phyloP scores from a whole-genome alignment of 2,329 filamentous ascomycete species.

The Scytalidium sp. region DNA sequence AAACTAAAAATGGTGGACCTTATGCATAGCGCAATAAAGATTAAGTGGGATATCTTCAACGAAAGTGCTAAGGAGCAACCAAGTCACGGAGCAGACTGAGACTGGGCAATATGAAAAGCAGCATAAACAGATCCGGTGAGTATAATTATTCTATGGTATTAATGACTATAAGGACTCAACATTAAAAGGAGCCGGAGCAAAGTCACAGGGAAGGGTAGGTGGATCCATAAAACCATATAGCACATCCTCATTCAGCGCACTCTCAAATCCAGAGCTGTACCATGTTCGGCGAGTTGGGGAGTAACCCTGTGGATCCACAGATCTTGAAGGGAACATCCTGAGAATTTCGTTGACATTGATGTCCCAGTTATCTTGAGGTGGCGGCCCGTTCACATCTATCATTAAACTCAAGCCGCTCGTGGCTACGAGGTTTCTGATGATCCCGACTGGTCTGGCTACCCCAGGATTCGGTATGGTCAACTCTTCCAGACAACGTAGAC shows the following conservation, averaged over 20 bases:
- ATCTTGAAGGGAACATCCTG: background rate
- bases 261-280: background rate
- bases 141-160: too few species aligned
- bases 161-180: background rate
- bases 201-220: background rate
- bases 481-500: conserved; percentile 28
- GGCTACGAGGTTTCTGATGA: background rate
- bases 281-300: background rate
- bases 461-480: conserved; percentile 24
- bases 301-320: background rate
- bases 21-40: too few species aligned
- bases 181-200: background rate
- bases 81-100: too few species aligned
- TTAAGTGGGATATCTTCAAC: too few species aligned
- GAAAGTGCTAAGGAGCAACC: too few species aligned
- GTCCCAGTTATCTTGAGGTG: background rate
- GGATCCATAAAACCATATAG: background rate
- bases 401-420: background rate
- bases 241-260: background rate
- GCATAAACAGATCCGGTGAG: too few species aligned
- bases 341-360: background rate
- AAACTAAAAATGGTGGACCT: too few species aligned
- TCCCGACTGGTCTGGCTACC: background rate
- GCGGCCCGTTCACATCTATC: background rate
- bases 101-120: too few species aligned